Base-by-base conservation (phyloP, 371 early-diverging fungal genomes). In the Blastocladiella emersonii region DNA sequence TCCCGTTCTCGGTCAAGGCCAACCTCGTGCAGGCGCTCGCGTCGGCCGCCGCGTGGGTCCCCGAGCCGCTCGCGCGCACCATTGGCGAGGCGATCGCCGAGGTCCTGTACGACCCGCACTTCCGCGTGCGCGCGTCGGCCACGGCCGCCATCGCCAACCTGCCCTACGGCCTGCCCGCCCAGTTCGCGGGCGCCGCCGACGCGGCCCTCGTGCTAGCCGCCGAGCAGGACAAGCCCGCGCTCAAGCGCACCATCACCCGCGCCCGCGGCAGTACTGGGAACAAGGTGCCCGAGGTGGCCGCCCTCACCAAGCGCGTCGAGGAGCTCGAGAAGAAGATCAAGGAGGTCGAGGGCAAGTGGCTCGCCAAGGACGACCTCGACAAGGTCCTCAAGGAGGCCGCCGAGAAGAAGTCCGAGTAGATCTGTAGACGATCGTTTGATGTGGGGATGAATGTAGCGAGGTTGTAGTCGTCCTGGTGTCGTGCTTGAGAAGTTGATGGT, bases 291-390 rank as follows among this genome's bases (percentile, higher is more conserved):
- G 64, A 69, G 34, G 66, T 69, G 17, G 63, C 68, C 56, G 69
- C 66, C 30, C 51, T 68, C 12, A 67, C 68, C 39, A 74, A 73
- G 49, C 49, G 59, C 2, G 66, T 79, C 51, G 80, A 80, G 61
- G 76, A 76, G 36, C 65, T 82, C 15, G 78, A 80, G 65, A 71
- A 57, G 17, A 68, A 70, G 53, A 39, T 82, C 34, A 72, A 72
- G 63, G 74, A 77, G 64, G 53, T 80, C 39, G 80, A 82, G 61
- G 65, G 48, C 2, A 59, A 59, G 43, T 34, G 21, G 17, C 12
- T 59, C 19, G 62, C 61, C 21, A 64, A 67, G 64, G 57, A 68
- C 25, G 41, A 56, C 34, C 59, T 23, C 5, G 63, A 68, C 56
- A 65, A 65, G 30, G 37, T 57, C 62, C 61, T 62, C 45, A 34